Evolutionary conservation across 441 rosid genomes (phyloP).

Genomic region (Viola pubescens): DNA sequence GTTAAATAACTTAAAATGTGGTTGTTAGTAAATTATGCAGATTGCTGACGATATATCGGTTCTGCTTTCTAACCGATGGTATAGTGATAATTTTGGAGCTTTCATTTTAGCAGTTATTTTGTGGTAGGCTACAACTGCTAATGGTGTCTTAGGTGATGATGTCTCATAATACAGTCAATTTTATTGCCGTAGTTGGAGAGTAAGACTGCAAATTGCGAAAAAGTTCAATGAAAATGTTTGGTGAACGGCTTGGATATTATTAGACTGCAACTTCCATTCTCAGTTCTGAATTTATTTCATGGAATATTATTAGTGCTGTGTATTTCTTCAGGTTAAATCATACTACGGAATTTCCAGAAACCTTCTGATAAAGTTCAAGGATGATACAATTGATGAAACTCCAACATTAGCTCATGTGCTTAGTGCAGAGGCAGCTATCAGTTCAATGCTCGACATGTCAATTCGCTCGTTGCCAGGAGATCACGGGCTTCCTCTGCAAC

Average conservation of each 20-base stretch:
- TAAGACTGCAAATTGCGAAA: no score
- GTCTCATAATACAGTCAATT: no score
- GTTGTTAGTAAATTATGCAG: neutral
- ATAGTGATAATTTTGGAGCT: no score
- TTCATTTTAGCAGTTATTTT: no score
- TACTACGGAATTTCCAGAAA: constrained; percentile 92
- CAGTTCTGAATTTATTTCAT: neutral
- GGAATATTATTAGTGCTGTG: constrained; percentile 10
- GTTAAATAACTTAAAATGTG: neutral
- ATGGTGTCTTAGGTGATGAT: no score
- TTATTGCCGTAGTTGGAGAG: no score
- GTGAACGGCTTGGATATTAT: neutral
- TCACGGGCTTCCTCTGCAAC: constrained; percentile 90
- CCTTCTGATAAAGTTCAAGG: constrained; percentile 77
- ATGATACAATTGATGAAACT: constrained; percentile 84
- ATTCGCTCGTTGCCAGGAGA: constrained; percentile 80
- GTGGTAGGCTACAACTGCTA: no score
- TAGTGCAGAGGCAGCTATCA: constrained; percentile 79
- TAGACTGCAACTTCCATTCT: neutral
- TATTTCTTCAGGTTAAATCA: constrained; percentile 58
- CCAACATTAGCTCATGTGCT: constrained; percentile 75
- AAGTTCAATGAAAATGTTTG: no score
- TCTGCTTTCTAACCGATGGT: no score
- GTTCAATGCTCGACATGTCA: constrained; percentile 94
- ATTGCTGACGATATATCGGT: neutral